These are phyloP conservation scores for Dacryopinax primogenitus DNA, from an alignment of 768 basidiomycete genomes.

Conservation along the genomic window DNA sequence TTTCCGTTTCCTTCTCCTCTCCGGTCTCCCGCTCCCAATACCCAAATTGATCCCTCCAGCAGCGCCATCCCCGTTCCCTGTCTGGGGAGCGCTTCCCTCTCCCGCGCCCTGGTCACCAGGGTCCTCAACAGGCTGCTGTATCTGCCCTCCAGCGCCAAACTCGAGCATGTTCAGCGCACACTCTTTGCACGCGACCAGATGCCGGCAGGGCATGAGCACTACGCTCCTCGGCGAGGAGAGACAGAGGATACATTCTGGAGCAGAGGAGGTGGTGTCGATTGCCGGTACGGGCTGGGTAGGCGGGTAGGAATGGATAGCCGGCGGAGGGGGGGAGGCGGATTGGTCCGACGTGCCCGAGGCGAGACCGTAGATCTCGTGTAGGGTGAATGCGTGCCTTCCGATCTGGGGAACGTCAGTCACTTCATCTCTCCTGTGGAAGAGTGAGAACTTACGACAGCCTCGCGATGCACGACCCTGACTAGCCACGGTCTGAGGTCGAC, in stretches of 20 bases:
- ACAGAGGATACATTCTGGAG: slow-evolving; percentile 75
- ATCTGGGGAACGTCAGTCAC: slow-evolving; percentile 38
- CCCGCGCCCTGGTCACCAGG: slow-evolving; percentile 17
- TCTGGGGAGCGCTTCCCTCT: slow-evolving; percentile 21
- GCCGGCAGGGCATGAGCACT: slow-evolving; percentile 82
- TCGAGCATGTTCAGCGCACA: slow-evolving; percentile 97
- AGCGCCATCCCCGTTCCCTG: slow-evolving; percentile 22
- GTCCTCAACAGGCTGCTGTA: slow-evolving; percentile 43
- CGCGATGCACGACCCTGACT: slow-evolving; percentile 82
- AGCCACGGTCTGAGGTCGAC: slow-evolving; percentile 72
- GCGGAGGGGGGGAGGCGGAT: slow-evolving; percentile 7
- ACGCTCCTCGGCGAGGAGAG: slow-evolving; percentile 81
- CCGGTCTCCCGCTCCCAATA: slow-evolving; percentile 24
- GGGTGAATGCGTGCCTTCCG: slow-evolving; percentile 83
- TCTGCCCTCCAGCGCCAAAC: slow-evolving; percentile 83
- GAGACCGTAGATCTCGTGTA: slow-evolving; percentile 90
- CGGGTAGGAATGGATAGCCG: slow-evolving; percentile 19
- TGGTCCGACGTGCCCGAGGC: slow-evolving; percentile 33
- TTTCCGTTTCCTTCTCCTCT: slow-evolving; percentile 67
- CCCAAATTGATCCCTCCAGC: slow-evolving; percentile 13
- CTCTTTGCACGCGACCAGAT: slow-evolving; percentile 89
- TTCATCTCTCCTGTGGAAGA: neutral
- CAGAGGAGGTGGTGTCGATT: slow-evolving; percentile 25
- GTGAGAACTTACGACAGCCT: slow-evolving; percentile 44
- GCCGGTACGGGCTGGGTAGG: slow-evolving; percentile 25